phyloP scores from a whole-genome alignment of 805 yeast species.

The Isabelozyma heimii region DNA sequence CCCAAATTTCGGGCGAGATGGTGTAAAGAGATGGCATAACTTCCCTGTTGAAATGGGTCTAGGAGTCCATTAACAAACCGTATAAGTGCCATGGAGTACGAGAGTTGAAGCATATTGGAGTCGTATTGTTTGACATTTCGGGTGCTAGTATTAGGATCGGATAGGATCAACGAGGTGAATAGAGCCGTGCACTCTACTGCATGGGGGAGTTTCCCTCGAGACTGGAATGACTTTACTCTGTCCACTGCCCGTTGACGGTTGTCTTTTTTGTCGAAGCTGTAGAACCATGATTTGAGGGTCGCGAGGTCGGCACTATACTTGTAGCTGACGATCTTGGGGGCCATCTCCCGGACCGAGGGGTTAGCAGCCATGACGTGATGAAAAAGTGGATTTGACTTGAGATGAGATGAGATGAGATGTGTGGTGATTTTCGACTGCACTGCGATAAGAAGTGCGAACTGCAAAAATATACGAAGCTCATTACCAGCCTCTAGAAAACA shows the following conservation, averaged over 20 bases:
- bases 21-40: slow-evolving; percentile 75
- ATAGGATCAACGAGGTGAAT: slow-evolving; percentile 48
- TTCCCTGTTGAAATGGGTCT: slow-evolving; percentile 82
- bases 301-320: slow-evolving; percentile 42
- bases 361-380: background rate
- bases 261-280: slow-evolving; percentile 30
- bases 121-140: slow-evolving; percentile 16
- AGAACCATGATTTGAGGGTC: slow-evolving; percentile 52
- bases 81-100: slow-evolving; percentile 72
- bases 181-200: slow-evolving; percentile 66
- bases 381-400: background rate
- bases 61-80: slow-evolving; percentile 88
- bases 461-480: no score
- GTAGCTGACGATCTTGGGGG: slow-evolving; percentile 21
- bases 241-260: slow-evolving; percentile 45
- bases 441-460: no score
- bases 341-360: background rate
- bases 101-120: slow-evolving; percentile 40
- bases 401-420: background rate
- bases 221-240: slow-evolving; percentile 49
- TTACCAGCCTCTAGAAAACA: no score
- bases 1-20: slow-evolving; percentile 64
- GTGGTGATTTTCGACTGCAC: no score
- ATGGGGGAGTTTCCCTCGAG: slow-evolving; percentile 69
- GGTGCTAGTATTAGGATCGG: slow-evolving; percentile 28